Evolutionary conservation across 2,329 filamentous ascomycete genomes (phyloP).

Genomic region (Parastagonospora avenae): DNA sequence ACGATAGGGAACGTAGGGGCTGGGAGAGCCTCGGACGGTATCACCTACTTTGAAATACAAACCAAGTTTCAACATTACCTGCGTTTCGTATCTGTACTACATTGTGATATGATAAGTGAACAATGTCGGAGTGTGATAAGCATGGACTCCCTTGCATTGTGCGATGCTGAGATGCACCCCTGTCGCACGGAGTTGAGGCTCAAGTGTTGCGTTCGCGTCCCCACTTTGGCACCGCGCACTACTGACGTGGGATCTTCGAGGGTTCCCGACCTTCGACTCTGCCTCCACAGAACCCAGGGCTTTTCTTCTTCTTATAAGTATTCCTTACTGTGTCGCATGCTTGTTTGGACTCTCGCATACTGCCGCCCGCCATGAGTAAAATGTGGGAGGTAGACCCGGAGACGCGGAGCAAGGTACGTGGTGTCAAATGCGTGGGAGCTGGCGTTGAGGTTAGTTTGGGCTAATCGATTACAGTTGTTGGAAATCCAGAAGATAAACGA

Average conservation of each 20-base stretch:
- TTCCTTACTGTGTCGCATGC: not conserved
- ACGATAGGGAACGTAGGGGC: constrained; percentile 13
- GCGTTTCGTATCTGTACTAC: not conserved
- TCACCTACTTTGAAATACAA: constrained; percentile 13
- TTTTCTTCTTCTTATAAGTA: not conserved
- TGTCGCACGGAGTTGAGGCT: constrained; percentile 14
- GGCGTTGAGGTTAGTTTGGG: not conserved
- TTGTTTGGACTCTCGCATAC: too few relatives aligned
- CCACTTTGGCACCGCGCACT: constrained; percentile 10
- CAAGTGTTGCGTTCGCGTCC: constrained; percentile 22
- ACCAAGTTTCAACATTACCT: not conserved
- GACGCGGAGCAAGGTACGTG: constrained; percentile 86
- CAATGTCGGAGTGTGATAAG: not conserved
- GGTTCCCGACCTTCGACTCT: constrained; percentile 1
- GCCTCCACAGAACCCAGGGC: not conserved
- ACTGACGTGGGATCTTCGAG: constrained; percentile 21
- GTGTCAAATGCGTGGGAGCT: too few relatives aligned
- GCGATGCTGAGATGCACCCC: not conserved
- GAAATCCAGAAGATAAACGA: constrained; percentile 87
- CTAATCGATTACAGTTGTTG: constrained; percentile 67
- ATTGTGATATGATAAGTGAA: not conserved
- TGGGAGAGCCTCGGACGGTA: constrained; percentile 10
- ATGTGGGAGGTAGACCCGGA: constrained; percentile 99
- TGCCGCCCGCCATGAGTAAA: constrained; percentile 59
- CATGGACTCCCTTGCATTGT: not conserved